Evolutionary conservation across 2,329 filamentous ascomycete genomes (phyloP), one percentile per base, ranked within the genome.

Genomic region (Chaetomium sp.): DNA sequence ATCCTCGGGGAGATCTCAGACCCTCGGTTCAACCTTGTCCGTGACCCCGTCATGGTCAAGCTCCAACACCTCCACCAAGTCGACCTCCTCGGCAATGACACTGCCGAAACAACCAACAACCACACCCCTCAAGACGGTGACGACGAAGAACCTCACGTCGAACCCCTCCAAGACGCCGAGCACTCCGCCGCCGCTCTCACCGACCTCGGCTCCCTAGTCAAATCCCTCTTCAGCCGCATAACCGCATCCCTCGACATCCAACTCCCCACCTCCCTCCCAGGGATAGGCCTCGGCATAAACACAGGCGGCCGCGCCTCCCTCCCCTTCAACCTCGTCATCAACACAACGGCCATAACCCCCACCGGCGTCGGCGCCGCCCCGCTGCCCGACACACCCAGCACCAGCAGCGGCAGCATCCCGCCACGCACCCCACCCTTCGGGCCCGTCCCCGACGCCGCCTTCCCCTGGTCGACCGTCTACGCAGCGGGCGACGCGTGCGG

Each of bases 21-120:
- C 76, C 91, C 93, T 16, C 89, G 93, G 64, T 97, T 97, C 75
- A 90, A 88, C 10, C 85, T 91, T 31, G 82, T 93, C 29, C 86
- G 90, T 55, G 91, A 97, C 72, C 77, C 85, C 4, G 82, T 76
- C 16, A 65, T 76, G 0, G 73, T 73, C 31, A 77, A 75, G 68
- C 69, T 77, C 49, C 75, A 77, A 58, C 75, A 77, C 38, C 68
- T 78, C 6, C 75, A 90, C 63, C 84, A 88, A 67, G 81, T 96
- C 58, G 91, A 96, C 70, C 77, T 97, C 49, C 83, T 93, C 65
- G 76, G 95, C 60, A 88, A 91, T 70, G 76, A 76, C 23, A 74
- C 75, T 19, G 38, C 16, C 19, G 38, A 19, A 33, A 63, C 71
- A 8, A 64, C 60, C 42, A 50, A 63, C 38, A 62, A 67, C 31